A percentile compares a stretch with the other conserved stretches of the same genome.
These are phyloP conservation scores for Colletotrichum cereale DNA, from an alignment of 2,329 filamentous ascomycete species.

Conservation along the genomic window DNA sequence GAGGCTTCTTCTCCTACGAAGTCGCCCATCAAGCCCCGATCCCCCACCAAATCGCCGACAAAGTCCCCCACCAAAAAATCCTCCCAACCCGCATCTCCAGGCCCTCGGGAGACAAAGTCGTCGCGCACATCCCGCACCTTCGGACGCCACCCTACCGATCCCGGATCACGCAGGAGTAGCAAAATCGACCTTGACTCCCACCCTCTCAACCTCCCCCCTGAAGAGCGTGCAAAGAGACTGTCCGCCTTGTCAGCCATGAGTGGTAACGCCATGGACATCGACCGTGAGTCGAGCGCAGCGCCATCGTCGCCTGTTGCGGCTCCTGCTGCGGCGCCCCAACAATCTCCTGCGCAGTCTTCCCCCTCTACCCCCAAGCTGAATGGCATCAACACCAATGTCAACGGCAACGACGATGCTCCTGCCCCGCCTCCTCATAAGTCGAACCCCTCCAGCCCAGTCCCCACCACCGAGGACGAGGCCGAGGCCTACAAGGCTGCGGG, in stretches of 20 bases:
- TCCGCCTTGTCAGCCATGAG: constrained; percentile 73
- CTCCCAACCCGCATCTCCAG: constrained; percentile 48
- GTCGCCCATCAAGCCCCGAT: constrained; percentile 46
- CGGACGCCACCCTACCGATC: constrained; percentile 62
- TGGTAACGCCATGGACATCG: constrained; percentile 81
- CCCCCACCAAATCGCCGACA: constrained; percentile 45
- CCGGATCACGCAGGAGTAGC: constrained; percentile 59
- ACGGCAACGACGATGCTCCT: constrained; percentile 66
- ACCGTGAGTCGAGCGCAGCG: constrained; percentile 70
- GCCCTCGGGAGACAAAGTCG: constrained; percentile 50
- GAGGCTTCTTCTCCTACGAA: constrained; percentile 50
- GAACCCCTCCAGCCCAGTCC: constrained; percentile 69
- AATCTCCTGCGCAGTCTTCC: constrained; percentile 55
- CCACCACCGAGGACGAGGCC: constrained; percentile 76
- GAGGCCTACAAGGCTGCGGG: constrained; percentile 93
- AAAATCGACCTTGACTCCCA: constrained; percentile 80
- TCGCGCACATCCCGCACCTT: constrained; percentile 60
- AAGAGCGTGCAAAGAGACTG: constrained; percentile 80
- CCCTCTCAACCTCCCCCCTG: constrained; percentile 89
- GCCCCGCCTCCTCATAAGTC: constrained; percentile 80
- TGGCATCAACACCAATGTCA: constrained; percentile 57
- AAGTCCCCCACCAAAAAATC: constrained; percentile 52
- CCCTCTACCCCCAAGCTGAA: constrained; percentile 68
- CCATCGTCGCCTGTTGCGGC: constrained; percentile 67
- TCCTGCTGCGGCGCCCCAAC: constrained; percentile 51